Conservation (phyloP, 2,329 filamentous ascomycete genomes). For the Penicillium palitans region DNA sequence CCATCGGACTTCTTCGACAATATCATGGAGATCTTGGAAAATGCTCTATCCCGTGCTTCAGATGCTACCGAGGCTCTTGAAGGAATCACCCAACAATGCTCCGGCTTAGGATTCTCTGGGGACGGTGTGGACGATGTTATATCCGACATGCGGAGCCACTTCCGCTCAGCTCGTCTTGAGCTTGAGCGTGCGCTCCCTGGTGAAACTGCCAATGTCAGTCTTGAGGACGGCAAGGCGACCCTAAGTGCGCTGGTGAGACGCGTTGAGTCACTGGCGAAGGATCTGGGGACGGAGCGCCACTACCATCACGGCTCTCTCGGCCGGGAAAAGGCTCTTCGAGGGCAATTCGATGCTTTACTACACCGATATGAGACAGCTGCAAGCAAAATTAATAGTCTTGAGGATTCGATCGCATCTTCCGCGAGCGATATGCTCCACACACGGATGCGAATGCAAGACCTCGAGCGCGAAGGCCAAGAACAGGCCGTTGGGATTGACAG, state of each 20-base stretch:
- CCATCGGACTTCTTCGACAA: constrained; percentile 43
- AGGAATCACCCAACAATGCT: constrained; percentile 38
- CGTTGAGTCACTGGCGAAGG: constrained; percentile 37
- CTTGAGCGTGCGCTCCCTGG: constrained; percentile 48
- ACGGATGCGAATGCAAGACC: constrained; percentile 45
- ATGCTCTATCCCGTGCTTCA: constrained; percentile 39
- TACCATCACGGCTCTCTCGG: constrained; percentile 36
- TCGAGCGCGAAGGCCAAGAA: constrained; percentile 44
- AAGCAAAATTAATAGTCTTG: constrained; percentile 40
- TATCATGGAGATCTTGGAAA: constrained; percentile 39
- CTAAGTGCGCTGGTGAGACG: constrained; percentile 44
- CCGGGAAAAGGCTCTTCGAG: constrained; percentile 44
- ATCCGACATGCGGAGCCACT: constrained; percentile 39
- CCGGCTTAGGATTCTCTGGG: constrained; percentile 42
- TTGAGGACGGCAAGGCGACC: constrained; percentile 42
- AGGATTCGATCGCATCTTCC: constrained; percentile 44
- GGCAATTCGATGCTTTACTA: constrained; percentile 47
- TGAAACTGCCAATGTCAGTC: constrained; percentile 41
- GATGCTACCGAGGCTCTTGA: constrained; percentile 41
- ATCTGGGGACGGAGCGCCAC: constrained; percentile 35
- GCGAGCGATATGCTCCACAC: constrained; percentile 47
- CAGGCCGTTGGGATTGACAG: constrained; percentile 45
- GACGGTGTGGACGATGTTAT: constrained; percentile 35
- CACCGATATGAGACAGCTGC: constrained; percentile 40
- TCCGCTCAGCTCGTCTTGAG: constrained; percentile 46